Base-by-base conservation (phyloP, 2,329 filamentous ascomycete species). In the Sclerotinia borealis region DNA sequence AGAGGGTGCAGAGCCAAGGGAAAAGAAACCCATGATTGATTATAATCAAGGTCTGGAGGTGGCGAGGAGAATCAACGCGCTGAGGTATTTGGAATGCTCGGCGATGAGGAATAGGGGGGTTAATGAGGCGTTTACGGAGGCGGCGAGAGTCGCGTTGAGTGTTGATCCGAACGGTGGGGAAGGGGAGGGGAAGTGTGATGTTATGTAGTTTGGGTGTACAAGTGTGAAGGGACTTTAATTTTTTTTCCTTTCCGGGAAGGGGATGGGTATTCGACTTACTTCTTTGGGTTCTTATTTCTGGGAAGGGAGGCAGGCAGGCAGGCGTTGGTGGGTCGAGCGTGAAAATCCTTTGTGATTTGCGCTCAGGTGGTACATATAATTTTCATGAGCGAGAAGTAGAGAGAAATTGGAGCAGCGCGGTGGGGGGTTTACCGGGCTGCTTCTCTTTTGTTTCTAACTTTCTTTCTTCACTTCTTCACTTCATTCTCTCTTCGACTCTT, bases 101-200 rank as follows among this genome's bases (percentile, higher is more conserved):
- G 95, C 95, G 63, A 98, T 98, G 87, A 89, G 93, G 79, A 99
- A 99, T 78, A 86, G 95, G 58, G 95, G 95, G 66, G 96, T 99
- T 74, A 97, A 98, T 77, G 95, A 99, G 78, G 95, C 95, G 49
- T 99, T 99, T 74, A 98, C 95, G 47, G 95, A 99, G 80, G 95
- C 95, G 47, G 93, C 95, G 29, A 89, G 96, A 72, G 95, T 99
- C 41, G 95, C 95, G 17, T 81, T 99, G 63, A 86, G 85, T 69
- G 85, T 89, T 63, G 87, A 84, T 78, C 84, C 85, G 71, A 85
- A 85, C 65, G 82, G 84, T 3, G 74, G 72, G 19, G 75, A 74
- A 70, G 85, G 87, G 66, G 83, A 85, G 64, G 79, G 79, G 67
- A 85, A 84, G 73, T 88, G 85, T 74, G 72, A 73, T 65, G 75